Conservation (phyloP, 2,329 filamentous ascomycete genomes). For the Chaetomiaceae sp. region DNA sequence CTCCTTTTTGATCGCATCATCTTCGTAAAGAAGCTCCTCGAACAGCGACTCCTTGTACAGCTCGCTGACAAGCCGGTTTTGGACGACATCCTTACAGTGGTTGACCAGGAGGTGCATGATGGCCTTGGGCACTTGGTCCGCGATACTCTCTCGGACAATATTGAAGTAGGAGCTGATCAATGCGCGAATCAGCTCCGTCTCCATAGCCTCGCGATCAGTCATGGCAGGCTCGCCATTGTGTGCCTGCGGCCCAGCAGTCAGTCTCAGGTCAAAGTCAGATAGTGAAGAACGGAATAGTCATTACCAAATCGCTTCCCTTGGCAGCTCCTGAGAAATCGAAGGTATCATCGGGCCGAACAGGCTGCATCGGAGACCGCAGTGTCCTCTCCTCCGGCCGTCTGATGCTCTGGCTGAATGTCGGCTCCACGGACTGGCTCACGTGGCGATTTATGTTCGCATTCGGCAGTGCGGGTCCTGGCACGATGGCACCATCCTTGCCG, state of each 20-base stretch:
- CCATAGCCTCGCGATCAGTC: constrained; percentile 92
- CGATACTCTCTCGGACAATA: constrained; percentile 97
- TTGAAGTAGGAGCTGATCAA: constrained; percentile 99
- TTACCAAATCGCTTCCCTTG: constrained; percentile 56
- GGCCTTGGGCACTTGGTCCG: constrained; percentile 96
- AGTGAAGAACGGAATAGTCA: too few species aligned
- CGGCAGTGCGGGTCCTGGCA: constrained; percentile 38
- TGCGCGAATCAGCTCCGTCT: constrained; percentile 93
- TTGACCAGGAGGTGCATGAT: constrained; percentile 99
- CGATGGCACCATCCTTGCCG: constrained; percentile 74
- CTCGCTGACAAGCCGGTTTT: constrained; percentile 93
- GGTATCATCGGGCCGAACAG: constrained; percentile 38
- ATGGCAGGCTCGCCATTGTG: constrained; percentile 74
- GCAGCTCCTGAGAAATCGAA: constrained; percentile 40
- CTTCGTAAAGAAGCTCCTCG: constrained; percentile 91
- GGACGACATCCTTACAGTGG: constrained; percentile 95
- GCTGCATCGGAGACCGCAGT: constrained; percentile 46
- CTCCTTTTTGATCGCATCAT: constrained; percentile 95
- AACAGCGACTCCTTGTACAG: constrained; percentile 91
- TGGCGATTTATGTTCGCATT: constrained; percentile 52
- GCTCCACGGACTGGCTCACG: constrained; percentile 73
- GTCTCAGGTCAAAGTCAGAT: too few species aligned
- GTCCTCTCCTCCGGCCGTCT: constrained; percentile 62
- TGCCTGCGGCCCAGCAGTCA: constrained; percentile 38
- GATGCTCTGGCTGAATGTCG: constrained; percentile 78